Conservation (phyloP, 2,329 filamentous ascomycete species). For the Chaetoscypha palmicola region DNA sequence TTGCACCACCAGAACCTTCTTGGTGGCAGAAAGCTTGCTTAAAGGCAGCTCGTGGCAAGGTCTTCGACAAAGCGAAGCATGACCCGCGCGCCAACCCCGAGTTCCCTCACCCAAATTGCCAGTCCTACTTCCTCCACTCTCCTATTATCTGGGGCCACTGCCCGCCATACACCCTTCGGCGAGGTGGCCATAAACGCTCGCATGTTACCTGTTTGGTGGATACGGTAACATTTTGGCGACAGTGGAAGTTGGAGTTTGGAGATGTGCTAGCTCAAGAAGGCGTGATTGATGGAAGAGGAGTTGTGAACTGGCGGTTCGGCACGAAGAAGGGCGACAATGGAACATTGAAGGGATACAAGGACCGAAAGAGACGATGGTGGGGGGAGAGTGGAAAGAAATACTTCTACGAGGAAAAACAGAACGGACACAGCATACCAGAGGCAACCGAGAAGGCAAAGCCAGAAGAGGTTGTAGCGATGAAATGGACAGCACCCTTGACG, state of each 20-base stretch:
- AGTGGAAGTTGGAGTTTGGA: slow-evolving; percentile 14
- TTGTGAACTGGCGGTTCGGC: slow-evolving; percentile 11
- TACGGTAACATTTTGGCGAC: slow-evolving; percentile 2
- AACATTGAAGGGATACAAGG: slow-evolving; percentile 12
- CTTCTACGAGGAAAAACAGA: slow-evolving; percentile 7
- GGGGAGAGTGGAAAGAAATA: slow-evolving; percentile 15
- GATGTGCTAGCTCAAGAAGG: slow-evolving; percentile 12
- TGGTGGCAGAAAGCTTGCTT: background rate
- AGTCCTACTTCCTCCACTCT: slow-evolving; percentile 14
- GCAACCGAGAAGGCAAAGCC: slow-evolving; percentile 7
- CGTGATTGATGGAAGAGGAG: slow-evolving; percentile 13
- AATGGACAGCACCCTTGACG: slow-evolving; percentile 9
- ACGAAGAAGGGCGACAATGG: slow-evolving; percentile 13
- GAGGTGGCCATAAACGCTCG: slow-evolving; percentile 8
- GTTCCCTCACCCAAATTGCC: background rate
- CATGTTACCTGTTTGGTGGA: slow-evolving; percentile 8
- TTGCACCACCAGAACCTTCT: background rate
- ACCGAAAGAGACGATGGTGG: slow-evolving; percentile 7
- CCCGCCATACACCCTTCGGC: slow-evolving; percentile 13
- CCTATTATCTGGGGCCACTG: slow-evolving; percentile 9
- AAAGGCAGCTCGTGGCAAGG: slow-evolving; percentile 7
- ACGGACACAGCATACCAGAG: background rate
- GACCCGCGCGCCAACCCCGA: slow-evolving; percentile 10
- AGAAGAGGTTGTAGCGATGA: slow-evolving; percentile 10
- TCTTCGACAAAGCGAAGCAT: slow-evolving; percentile 8